phyloP scores from a whole-genome alignment of 2,329 filamentous ascomycete species.

The Sordariomycetes sp. region DNA sequence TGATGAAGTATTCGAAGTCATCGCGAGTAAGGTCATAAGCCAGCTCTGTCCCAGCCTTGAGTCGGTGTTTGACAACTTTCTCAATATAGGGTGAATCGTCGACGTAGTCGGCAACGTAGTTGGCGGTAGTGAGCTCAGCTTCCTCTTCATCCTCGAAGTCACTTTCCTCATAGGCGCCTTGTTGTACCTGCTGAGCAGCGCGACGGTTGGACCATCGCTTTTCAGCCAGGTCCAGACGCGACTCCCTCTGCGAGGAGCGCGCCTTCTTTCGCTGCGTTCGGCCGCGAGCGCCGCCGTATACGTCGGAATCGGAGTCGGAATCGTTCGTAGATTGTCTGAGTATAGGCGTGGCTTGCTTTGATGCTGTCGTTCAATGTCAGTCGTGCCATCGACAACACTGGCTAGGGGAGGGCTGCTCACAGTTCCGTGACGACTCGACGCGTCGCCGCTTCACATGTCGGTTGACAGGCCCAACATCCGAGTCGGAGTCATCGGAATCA shows the following conservation, averaged over 20 bases:
- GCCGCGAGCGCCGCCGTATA: constrained; percentile 68
- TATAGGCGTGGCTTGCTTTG: constrained; percentile 49
- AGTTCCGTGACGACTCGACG: constrained; percentile 52
- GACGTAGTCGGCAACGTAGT: constrained; percentile 61
- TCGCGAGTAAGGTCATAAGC: constrained; percentile 50
- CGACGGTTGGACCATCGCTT: constrained; percentile 87
- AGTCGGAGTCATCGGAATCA: constrained; percentile 57
- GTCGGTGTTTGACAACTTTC: constrained; percentile 77
- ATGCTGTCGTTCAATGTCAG: constrained; percentile 30
- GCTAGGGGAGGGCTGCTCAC: constrained; percentile 35
- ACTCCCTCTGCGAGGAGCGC: constrained; percentile 61
- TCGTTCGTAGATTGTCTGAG: constrained; percentile 45
- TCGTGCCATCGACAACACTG: constrained; percentile 1
- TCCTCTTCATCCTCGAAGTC: constrained; percentile 57
- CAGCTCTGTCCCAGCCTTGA: constrained; percentile 58
- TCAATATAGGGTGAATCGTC: constrained; percentile 83
- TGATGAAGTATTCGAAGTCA: constrained; percentile 87
- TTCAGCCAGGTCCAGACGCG: constrained; percentile 61
- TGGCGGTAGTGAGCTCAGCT: constrained; percentile 45
- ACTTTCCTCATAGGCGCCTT: constrained; percentile 56
- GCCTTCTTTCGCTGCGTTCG: constrained; percentile 68
- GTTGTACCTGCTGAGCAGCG: constrained; percentile 65
- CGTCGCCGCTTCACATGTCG: constrained; percentile 61
- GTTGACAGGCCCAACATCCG: constrained; percentile 52
- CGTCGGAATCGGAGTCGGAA: constrained; percentile 61